These are phyloP conservation scores for Nemania abortiva DNA, from an alignment of 2,329 filamentous ascomycete genomes.

Conservation along the genomic window DNA sequence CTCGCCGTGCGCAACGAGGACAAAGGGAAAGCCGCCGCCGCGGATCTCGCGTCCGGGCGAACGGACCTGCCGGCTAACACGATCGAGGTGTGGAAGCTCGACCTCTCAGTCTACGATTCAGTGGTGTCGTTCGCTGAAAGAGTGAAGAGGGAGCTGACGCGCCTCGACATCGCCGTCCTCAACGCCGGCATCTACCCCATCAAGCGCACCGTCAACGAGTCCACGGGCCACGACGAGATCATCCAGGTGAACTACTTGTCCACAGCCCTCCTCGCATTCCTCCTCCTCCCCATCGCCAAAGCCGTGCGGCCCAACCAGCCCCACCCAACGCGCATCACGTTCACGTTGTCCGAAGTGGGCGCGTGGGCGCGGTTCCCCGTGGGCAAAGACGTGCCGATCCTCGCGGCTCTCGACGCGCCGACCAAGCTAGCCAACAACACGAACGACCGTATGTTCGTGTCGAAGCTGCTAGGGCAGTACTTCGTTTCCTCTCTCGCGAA, in stretches of 20 bases:
- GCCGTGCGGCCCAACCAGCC: background rate
- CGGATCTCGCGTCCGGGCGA: background rate
- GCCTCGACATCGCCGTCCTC: conserved; percentile 8
- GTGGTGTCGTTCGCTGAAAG: conserved; percentile 22
- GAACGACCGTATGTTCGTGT: background rate
- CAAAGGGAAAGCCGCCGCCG: conserved; percentile 9
- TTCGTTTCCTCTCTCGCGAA: background rate
- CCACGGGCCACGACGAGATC: background rate
- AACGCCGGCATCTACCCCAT: background rate
- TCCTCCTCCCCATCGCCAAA: conserved; percentile 6
- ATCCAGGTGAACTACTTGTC: conserved; percentile 24
- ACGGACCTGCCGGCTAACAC: background rate
- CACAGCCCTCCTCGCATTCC: background rate
- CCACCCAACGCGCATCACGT: no score
- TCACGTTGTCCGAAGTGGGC: no score
- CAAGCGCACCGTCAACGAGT: no score
- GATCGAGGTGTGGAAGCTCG: conserved; percentile 38
- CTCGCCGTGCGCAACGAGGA: conserved; percentile 33
- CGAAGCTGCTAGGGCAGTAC: background rate
- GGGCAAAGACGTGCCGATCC: background rate
- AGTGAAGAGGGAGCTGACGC: background rate
- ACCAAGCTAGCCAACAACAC: background rate
- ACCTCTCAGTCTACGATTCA: conserved; percentile 34
- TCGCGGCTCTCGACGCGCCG: background rate
- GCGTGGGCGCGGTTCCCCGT: background rate